A percentile compares a stretch with the other conserved stretches of the same genome.
Evolutionary conservation across 352 stramenopile genomes (phyloP).

Genomic region (Elongisporangium anandrum): DNA sequence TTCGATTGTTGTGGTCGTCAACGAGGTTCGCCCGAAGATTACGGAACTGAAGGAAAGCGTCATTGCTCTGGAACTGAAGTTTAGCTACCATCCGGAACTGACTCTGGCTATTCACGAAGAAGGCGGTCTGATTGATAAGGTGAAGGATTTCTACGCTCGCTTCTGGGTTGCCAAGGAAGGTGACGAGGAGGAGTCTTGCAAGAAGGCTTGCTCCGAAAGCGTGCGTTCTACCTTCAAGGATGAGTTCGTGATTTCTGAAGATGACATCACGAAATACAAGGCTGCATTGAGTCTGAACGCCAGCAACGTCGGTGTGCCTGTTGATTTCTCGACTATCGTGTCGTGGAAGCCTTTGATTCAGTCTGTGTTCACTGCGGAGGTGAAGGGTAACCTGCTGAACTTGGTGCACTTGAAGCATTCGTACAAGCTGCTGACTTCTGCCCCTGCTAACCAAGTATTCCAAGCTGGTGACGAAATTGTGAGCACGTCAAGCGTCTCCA

Average conservation of each 20-base stretch:
- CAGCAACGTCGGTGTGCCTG: constrained; percentile 29
- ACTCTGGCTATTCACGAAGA: constrained; percentile 49
- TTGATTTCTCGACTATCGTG: constrained; percentile 77
- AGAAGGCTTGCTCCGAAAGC: constrained; percentile 49
- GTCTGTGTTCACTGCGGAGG: constrained; percentile 79
- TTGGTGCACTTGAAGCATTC: constrained; percentile 84
- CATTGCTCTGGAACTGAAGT: constrained; percentile 53
- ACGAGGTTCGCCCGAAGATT: constrained; percentile 54
- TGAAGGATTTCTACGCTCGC: constrained; percentile 73
- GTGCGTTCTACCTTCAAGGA: constrained; percentile 55
- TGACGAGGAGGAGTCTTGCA: constrained; percentile 54
- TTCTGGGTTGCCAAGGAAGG: constrained; percentile 69
- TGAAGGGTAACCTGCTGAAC: constrained; percentile 76
- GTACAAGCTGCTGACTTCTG: constrained; percentile 58
- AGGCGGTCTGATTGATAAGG: constrained; percentile 38
- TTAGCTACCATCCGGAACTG: constrained; percentile 39
- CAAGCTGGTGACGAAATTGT: constrained; percentile 61
- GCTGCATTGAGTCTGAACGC: constrained; percentile 36
- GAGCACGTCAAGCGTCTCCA: constrained; percentile 65
- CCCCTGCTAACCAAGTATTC: constrained; percentile 33
- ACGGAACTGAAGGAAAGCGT: constrained; percentile 34
- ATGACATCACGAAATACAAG: constrained; percentile 63
- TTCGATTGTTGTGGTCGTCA: constrained; percentile 42
- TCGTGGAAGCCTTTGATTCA: constrained; percentile 81
- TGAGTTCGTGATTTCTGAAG: constrained; percentile 52